phyloP scores from a whole-genome alignment of 192 early-diverging fungal genomes.

The Coemansia sp. region DNA sequence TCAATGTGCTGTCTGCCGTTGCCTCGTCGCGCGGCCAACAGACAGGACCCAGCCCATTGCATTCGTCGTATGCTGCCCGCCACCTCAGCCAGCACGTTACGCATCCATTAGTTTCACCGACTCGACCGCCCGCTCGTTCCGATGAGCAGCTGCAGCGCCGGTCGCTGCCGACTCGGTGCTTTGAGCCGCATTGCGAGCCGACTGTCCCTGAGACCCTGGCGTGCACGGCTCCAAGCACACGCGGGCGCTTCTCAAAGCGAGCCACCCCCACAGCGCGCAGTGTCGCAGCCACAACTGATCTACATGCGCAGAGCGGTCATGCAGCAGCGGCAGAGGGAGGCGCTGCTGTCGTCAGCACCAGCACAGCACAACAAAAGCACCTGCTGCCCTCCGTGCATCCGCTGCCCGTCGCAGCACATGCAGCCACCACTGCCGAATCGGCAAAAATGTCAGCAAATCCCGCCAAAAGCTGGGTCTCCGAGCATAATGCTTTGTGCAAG shows the following conservation, averaged over 20 bases:
- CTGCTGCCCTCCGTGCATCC: background rate
- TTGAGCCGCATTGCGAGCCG: no score
- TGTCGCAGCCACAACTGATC: background rate
- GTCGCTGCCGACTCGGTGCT: background rate
- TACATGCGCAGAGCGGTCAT: background rate
- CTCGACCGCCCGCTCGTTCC: background rate
- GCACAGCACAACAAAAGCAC: background rate
- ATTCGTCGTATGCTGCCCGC: slow-evolving; percentile 5
- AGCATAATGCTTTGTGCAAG: slow-evolving; percentile 1
- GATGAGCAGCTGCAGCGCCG: background rate
- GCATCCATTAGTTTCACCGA: background rate
- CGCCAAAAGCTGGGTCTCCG: background rate
- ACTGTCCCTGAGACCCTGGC: no score
- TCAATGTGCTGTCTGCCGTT: background rate
- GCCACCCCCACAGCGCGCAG: background rate
- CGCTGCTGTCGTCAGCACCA: background rate
- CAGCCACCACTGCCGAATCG: background rate
- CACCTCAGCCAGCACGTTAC: background rate
- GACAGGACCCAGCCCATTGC: slow-evolving; percentile 9
- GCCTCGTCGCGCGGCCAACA: background rate
- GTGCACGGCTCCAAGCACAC: no score
- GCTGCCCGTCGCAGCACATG: background rate
- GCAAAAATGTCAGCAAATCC: background rate
- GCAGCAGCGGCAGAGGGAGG: no score
- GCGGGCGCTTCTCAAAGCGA: background rate